A percentile compares a stretch with the other conserved stretches of the same genome.
phyloP scores from a whole-genome alignment of 2,329 filamentous ascomycete species.

The Geoglossum cookeanum region DNA sequence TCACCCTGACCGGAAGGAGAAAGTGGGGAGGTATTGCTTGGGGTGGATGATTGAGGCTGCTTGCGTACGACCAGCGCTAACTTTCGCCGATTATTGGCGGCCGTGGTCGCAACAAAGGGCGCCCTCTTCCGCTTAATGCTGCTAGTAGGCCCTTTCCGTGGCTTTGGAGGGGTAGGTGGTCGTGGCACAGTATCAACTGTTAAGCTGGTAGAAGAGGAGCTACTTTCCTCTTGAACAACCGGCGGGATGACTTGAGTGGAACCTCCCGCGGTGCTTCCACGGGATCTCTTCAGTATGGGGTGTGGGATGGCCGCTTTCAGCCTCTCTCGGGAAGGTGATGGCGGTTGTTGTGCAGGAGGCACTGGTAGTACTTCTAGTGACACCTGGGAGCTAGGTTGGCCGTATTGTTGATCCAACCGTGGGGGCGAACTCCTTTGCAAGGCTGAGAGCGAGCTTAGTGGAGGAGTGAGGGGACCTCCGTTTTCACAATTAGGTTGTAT shows the following conservation, averaged over 20 bases:
- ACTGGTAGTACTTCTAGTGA: not conserved
- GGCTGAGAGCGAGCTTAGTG: not conserved
- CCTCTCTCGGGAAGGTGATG: not conserved
- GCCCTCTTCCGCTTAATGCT: not conserved
- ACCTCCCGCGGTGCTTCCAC: not conserved
- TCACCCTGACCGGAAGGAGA: not conserved
- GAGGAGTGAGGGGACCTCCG: not conserved
- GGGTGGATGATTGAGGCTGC: not conserved
- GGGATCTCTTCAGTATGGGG: not conserved
- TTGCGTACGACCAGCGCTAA: not conserved
- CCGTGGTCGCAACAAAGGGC: constrained; percentile 1
- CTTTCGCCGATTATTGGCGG: not conserved
- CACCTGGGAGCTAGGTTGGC: not conserved
- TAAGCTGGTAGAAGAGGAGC: not conserved
- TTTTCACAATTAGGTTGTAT: not conserved
- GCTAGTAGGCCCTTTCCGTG: not conserved
- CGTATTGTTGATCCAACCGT: not conserved
- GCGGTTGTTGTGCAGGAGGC: not conserved
- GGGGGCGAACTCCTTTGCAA: not conserved
- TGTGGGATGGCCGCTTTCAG: not conserved
- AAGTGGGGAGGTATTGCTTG: not conserved
- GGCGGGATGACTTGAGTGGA: not conserved
- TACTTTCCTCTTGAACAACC: not conserved
- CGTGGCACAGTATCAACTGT: not conserved
- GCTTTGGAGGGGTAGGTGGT: constrained; percentile 1